Percentiles rank a stretch among this genome's conserved stretches.
Evolutionary conservation across 2,329 filamentous ascomycete genomes (phyloP).

Genomic region (Pseudocercospora eumusae): DNA sequence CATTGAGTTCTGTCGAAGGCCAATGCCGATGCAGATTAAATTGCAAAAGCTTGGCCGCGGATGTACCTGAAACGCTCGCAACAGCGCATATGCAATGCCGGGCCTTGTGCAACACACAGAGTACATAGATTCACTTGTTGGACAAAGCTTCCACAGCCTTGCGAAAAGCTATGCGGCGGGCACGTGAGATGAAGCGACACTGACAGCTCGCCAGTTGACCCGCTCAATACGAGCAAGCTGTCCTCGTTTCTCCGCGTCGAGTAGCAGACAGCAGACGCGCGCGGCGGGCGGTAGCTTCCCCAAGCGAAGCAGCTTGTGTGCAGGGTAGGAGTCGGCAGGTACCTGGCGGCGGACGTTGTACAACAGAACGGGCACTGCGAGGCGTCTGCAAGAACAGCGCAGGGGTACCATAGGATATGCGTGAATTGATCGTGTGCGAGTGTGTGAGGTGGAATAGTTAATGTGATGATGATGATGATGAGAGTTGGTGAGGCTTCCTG

Average conservation of each 20-base stretch:
- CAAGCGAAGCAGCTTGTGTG: slow-evolving; percentile 8
- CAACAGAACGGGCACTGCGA: not conserved
- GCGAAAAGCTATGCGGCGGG: not conserved
- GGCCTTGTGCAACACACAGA: slow-evolving; percentile 9
- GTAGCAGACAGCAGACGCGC: not conserved
- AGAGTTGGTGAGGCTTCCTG: slow-evolving; percentile 2
- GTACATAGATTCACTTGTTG: slow-evolving; percentile 9
- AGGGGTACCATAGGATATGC: too few species aligned
- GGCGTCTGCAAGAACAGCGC: slow-evolving; percentile 2
- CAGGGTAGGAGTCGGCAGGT: slow-evolving; percentile 7
- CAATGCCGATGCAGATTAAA: not conserved
- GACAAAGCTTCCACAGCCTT: slow-evolving; percentile 4
- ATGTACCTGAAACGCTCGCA: slow-evolving; percentile 10
- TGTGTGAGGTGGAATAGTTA: too few species aligned
- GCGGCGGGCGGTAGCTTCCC: slow-evolving; percentile 13
- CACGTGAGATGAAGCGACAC: slow-evolving; percentile 1
- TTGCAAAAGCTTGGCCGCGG: slow-evolving; percentile 16
- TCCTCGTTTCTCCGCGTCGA: slow-evolving; percentile 3
- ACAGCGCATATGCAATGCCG: slow-evolving; percentile 4
- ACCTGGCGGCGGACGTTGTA: not conserved
- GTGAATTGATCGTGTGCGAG: not conserved
- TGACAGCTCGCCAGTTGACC: not conserved
- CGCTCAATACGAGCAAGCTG: not conserved
- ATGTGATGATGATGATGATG: not conserved
- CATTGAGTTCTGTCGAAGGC: slow-evolving; percentile 4